phyloP scores from a whole-genome alignment of 768 basidiomycete species.

The Boletellus sp. region DNA sequence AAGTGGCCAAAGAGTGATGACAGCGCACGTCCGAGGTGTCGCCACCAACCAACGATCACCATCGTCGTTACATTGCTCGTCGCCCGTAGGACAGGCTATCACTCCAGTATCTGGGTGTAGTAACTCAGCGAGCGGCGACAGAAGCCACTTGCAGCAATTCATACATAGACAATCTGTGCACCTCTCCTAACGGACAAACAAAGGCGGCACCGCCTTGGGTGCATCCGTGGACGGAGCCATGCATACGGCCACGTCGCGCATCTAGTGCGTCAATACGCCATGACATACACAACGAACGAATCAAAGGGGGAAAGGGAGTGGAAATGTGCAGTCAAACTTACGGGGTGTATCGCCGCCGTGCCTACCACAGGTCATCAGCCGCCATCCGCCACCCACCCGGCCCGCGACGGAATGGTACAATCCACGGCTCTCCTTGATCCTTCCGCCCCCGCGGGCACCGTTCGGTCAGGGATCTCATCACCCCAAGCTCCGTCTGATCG shows the following conservation, averaged over 20 bases:
- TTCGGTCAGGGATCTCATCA: neutral
- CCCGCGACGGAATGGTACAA: slow-evolving; percentile 5
- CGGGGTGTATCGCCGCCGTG: slow-evolving; percentile 2
- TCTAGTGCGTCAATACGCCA: neutral
- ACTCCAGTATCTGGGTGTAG: neutral
- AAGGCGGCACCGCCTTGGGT: slow-evolving; percentile 1
- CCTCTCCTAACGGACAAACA: slow-evolving; percentile 1
- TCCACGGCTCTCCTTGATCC: neutral
- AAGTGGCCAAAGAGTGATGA: no score
- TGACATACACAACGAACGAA: neutral
- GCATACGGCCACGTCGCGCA: neutral
- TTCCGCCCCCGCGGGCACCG: slow-evolving; percentile 2
- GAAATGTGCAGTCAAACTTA: neutral
- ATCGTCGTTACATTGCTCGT: no score
- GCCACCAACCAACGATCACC: no score
- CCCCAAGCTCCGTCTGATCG: neutral
- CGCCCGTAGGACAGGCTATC: no score
- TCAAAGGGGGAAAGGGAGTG: neutral
- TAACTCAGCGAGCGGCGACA: neutral
- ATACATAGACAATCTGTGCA: neutral
- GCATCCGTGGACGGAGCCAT: neutral
- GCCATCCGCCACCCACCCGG: neutral
- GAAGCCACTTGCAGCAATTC: neutral
- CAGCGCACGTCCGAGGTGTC: no score
- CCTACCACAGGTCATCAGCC: neutral